phyloP scores from a whole-genome alignment of 139 green algal genomes.

The Chlorella ohadii region DNA sequence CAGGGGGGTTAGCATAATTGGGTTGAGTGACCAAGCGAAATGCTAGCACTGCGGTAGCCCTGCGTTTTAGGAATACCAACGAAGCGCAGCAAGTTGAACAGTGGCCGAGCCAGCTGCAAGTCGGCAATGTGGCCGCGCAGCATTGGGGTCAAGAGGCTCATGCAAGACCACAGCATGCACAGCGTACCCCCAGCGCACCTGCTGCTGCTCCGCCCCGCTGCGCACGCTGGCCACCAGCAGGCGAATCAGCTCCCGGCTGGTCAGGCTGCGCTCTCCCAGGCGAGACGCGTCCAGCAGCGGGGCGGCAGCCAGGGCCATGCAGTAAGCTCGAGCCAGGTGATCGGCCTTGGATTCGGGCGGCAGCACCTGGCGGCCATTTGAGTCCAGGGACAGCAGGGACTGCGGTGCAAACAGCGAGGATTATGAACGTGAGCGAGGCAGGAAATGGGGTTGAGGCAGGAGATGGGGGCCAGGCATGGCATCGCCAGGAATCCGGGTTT shows the following conservation, averaged over 20 bases:
- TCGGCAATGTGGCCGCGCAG: too few relatives aligned
- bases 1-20: too few relatives aligned
- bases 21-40: too few relatives aligned
- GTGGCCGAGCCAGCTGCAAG: too few relatives aligned
- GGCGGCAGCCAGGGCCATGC: conserved; percentile 54
- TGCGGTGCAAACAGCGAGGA: not conserved
- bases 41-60: too few relatives aligned
- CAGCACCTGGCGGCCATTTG: conserved; percentile 31
- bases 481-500: too few relatives aligned
- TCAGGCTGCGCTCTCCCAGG: conserved; percentile 34
- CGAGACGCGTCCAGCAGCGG: conserved; percentile 35
- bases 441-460: not conserved
- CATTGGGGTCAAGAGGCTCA: too few relatives aligned
- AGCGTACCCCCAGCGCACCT: too few relatives aligned
- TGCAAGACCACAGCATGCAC: too few relatives aligned
- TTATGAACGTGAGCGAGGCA: not conserved
- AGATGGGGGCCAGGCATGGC: not conserved
- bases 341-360: conserved; percentile 40
- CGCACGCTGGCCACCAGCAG: conserved; percentile 36
- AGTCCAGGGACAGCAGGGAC: conserved; percentile 44
- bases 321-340: conserved; percentile 64
- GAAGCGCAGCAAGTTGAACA: too few relatives aligned
- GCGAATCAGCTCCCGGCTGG: conserved; percentile 48
- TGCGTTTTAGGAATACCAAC: too few relatives aligned
- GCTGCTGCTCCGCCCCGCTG: conserved; percentile 12